Conservation (phyloP, 2,329 filamentous ascomycete genomes). For the Penicillium verrucosum region DNA sequence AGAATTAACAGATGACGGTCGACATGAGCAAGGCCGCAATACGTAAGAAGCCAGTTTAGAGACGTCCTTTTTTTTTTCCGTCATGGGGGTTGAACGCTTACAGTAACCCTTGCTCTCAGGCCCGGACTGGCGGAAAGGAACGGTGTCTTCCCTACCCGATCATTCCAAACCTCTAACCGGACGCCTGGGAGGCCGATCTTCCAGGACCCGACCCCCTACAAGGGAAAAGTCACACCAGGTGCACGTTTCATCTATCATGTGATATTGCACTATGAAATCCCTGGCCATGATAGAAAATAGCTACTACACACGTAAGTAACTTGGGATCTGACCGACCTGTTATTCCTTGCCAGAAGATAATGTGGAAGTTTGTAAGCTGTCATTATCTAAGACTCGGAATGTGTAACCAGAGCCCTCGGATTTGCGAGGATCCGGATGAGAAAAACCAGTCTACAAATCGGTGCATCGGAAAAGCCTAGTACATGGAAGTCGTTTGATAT, state of each 20-base stretch:
- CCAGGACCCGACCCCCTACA: conserved; percentile 4
- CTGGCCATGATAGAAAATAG: not conserved
- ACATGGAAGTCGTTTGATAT: not conserved
- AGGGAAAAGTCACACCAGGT: conserved; percentile 19
- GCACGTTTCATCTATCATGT: conserved; percentile 33
- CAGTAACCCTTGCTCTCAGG: not conserved
- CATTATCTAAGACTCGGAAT: not conserved
- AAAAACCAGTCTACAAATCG: not conserved
- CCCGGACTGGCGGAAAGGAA: conserved; percentile 12
- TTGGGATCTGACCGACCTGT: not conserved
- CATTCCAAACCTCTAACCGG: conserved; percentile 14
- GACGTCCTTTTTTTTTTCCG: not conserved
- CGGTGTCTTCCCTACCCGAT: conserved; percentile 1
- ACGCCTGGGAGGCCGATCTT: conserved; percentile 18
- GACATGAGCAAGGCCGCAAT: not conserved
- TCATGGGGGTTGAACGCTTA: conserved; percentile 2
- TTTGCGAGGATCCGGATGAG: not conserved
- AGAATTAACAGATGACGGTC: conserved; percentile 5
- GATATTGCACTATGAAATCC: conserved; percentile 18
- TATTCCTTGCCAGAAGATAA: not conserved
- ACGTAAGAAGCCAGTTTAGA: not conserved
- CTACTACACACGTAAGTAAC: not conserved
- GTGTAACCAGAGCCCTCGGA: not conserved
- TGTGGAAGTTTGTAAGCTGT: not conserved
- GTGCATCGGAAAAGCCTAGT: not conserved